Evolutionary conservation across 495 filamentous ascomycete species (phyloP).

Genomic region (Penicillium goetzii): DNA sequence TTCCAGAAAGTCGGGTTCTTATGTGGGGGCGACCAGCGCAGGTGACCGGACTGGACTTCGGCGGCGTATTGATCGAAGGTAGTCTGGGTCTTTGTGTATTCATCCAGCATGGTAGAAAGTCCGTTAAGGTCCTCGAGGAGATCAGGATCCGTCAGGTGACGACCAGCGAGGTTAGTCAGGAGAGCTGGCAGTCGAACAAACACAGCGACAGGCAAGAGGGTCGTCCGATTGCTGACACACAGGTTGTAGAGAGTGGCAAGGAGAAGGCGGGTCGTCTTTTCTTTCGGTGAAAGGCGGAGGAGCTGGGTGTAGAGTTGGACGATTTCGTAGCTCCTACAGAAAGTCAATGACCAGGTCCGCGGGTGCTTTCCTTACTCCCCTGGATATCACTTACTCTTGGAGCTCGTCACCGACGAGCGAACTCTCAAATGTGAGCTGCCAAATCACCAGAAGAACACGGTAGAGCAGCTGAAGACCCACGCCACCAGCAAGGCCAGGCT

Average conservation of each 20-base stretch:
- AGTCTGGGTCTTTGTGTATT: conserved; percentile 94
- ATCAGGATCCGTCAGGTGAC: conserved; percentile 87
- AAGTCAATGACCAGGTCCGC: conserved; percentile 12
- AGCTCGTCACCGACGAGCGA: conserved; percentile 80
- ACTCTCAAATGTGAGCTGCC: conserved; percentile 95
- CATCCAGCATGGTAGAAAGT: conserved; percentile 79
- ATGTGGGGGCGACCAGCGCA: conserved; percentile 95
- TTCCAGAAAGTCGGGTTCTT: conserved; percentile 89
- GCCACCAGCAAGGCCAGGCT: conserved; percentile 72
- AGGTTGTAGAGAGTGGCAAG: conserved; percentile 89
- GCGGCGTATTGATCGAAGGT: conserved; percentile 95
- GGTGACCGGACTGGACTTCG: conserved; percentile 84
- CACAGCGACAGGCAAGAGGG: conserved; percentile 79
- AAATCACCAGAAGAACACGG: conserved; percentile 87
- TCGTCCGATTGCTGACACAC: conserved; percentile 69
- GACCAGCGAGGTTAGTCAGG: conserved; percentile 75
- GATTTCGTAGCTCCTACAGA: conserved; percentile 81
- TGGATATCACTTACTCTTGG: conserved; percentile 65
- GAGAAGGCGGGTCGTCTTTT: conserved; percentile 93
- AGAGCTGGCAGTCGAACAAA: conserved; percentile 81
- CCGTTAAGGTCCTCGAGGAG: conserved; percentile 81
- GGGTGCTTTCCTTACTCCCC: not conserved
- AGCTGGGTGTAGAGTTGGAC: conserved; percentile 88
- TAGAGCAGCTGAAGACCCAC: conserved; percentile 94
- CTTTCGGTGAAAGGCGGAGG: conserved; percentile 89